phyloP scores from a whole-genome alignment of 2,329 filamentous ascomycete species.

The Paracorniculantispora psalliotae region DNA sequence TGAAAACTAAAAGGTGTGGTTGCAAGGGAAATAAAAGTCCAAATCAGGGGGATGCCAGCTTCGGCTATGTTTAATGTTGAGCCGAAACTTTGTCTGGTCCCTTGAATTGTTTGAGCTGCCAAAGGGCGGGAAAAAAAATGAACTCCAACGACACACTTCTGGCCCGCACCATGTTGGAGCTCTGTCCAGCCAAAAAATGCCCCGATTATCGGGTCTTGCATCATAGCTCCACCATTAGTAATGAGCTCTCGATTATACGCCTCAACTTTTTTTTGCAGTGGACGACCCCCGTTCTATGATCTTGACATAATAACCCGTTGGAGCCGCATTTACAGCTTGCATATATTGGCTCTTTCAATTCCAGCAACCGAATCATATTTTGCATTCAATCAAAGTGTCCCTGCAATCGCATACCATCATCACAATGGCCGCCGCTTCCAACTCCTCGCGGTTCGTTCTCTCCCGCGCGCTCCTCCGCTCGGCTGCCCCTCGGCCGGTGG shows the following conservation, averaged over 20 bases:
- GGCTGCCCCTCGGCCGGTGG: constrained; percentile 13
- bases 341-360: not conserved
- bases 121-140: not conserved
- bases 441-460: constrained; percentile 6
- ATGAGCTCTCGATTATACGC: constrained; percentile 18
- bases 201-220: constrained; percentile 15
- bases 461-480: constrained; percentile 11
- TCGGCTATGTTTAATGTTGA: not conserved
- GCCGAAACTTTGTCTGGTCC: not conserved
- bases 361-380: not conserved
- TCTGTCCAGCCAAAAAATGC: not conserved
- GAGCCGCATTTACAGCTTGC: not conserved
- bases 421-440: constrained; percentile 6
- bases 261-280: not conserved
- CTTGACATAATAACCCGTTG: not conserved
- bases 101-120: not conserved
- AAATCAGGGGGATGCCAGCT: not conserved
- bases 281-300: not conserved
- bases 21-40: not conserved
- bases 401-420: not conserved
- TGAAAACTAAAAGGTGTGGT: not conserved
- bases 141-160: not conserved
- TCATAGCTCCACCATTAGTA: constrained; percentile 31
- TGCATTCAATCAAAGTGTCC: not conserved
- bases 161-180: not conserved